phyloP scores from a whole-genome alignment of 2,329 filamentous ascomycete genomes.

The Verticillium zaregamsianum region DNA sequence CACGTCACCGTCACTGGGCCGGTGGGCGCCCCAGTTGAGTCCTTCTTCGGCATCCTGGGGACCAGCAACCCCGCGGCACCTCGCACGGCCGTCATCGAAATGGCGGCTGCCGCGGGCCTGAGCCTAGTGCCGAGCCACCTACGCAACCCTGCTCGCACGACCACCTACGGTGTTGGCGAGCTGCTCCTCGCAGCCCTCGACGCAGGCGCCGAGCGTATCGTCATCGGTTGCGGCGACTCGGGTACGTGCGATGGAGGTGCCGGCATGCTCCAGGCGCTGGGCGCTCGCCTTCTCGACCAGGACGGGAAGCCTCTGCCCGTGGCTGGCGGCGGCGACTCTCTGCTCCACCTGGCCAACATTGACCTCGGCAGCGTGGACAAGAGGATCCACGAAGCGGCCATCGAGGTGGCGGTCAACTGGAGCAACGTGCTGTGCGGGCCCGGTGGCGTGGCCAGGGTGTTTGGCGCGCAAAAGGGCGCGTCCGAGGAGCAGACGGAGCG shows the following conservation, averaged over 20 bases:
- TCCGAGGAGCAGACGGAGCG: constrained; percentile 34
- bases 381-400: constrained; percentile 27
- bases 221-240: constrained; percentile 50
- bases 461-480: constrained; percentile 48
- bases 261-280: constrained; percentile 50
- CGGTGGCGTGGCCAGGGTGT: constrained; percentile 43
- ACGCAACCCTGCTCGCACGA: constrained; percentile 43
- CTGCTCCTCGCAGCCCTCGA: constrained; percentile 41
- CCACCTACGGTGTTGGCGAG: constrained; percentile 47
- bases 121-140: constrained; percentile 39
- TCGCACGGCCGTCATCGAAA: constrained; percentile 44
- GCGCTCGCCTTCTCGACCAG: constrained; percentile 35
- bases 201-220: constrained; percentile 37
- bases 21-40: constrained; percentile 32
- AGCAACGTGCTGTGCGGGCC: constrained; percentile 46
- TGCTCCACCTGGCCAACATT: constrained; percentile 30
- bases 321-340: constrained; percentile 34
- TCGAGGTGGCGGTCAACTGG: constrained; percentile 49
- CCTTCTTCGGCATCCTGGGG: constrained; percentile 41
- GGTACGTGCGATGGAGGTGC: constrained; percentile 49
- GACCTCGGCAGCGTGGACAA: constrained; percentile 34
- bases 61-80: constrained; percentile 9
- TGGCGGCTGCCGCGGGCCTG: constrained; percentile 48
- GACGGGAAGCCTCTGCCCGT: constrained; percentile 29
- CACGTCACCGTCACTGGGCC: constrained; percentile 37